phyloP scores from a whole-genome alignment of 495 filamentous ascomycete species.

The Aspergillus funiculosus region DNA sequence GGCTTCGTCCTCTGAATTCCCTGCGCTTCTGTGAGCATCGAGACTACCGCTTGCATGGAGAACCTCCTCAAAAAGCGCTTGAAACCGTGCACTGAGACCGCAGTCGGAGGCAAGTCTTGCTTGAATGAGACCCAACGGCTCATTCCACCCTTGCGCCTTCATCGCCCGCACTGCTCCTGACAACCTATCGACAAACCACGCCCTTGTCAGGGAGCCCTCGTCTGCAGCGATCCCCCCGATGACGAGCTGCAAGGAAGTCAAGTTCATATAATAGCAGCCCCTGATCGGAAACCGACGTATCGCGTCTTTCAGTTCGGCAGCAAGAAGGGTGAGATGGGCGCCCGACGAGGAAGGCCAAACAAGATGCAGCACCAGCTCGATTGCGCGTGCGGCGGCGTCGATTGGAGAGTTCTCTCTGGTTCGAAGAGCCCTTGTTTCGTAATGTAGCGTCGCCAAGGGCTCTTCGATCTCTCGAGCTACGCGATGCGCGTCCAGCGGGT shows the following conservation, averaged over 20 bases:
- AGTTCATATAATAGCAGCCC: slow-evolving; percentile 20
- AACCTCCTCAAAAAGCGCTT: not conserved
- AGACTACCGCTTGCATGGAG: not conserved
- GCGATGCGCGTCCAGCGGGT: not conserved
- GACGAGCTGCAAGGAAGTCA: slow-evolving; percentile 22
- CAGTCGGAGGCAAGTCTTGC: not conserved
- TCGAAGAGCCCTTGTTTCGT: slow-evolving; percentile 3
- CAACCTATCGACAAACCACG: slow-evolving; percentile 23
- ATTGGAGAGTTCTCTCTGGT: not conserved
- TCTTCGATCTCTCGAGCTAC: slow-evolving; percentile 5
- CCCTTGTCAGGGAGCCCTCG: slow-evolving; percentile 14
- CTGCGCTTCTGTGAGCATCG: not conserved
- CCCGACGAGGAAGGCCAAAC: slow-evolving; percentile 6
- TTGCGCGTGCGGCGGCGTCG: slow-evolving; percentile 8
- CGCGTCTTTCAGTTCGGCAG: slow-evolving; percentile 16
- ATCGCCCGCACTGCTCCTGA: slow-evolving; percentile 14
- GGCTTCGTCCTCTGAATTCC: too few species aligned
- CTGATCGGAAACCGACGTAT: slow-evolving; percentile 15
- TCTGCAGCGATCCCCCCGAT: slow-evolving; percentile 22
- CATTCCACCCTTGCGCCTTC: slow-evolving; percentile 12
- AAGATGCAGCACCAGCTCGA: slow-evolving; percentile 15
- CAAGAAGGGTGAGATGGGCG: slow-evolving; percentile 15
- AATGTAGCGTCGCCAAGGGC: slow-evolving; percentile 1
- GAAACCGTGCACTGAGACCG: slow-evolving; percentile 1
- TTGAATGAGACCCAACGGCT: not conserved